These are phyloP conservation scores for Candida sanyiensis DNA, from an alignment of 805 yeast genomes.

Conservation along the genomic window DNA sequence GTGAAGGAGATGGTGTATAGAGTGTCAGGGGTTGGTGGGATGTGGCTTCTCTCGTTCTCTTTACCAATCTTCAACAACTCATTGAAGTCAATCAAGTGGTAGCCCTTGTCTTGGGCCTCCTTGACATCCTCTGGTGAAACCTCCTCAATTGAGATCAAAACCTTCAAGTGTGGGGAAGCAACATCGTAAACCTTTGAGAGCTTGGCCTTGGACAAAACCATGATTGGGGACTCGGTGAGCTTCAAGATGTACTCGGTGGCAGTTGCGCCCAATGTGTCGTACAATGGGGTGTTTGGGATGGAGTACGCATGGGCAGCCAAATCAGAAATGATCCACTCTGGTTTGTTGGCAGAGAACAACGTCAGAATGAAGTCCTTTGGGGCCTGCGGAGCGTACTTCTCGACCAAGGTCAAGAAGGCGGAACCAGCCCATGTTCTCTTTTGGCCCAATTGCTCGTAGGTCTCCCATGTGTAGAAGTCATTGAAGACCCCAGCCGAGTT, in stretches of 20 bases:
- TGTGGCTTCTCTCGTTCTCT: conserved; percentile 35
- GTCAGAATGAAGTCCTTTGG: conserved; percentile 45
- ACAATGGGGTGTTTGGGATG: conserved; percentile 47
- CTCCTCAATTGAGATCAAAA: conserved; percentile 52
- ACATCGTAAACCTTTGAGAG: conserved; percentile 42
- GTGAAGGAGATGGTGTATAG: conserved; percentile 64
- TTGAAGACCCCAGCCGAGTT: conserved; percentile 33
- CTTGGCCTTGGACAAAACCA: conserved; percentile 49
- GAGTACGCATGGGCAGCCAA: conserved; percentile 59
- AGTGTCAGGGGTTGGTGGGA: conserved; percentile 47
- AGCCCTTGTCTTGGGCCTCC: conserved; percentile 25
- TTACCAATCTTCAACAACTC: conserved; percentile 36
- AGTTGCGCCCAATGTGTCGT: conserved; percentile 53
- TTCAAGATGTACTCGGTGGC: conserved; percentile 59
- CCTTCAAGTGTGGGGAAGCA: conserved; percentile 41
- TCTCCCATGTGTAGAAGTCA: conserved; percentile 37
- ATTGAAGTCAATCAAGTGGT: conserved; percentile 30
- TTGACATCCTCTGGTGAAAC: conserved; percentile 27
- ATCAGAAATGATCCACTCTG: conserved; percentile 68
- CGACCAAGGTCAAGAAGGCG: conserved; percentile 44
- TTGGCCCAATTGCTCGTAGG: conserved; percentile 37
- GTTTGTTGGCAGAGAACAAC: conserved; percentile 50
- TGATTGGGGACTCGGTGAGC: conserved; percentile 56
- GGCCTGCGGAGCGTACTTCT: conserved; percentile 30
- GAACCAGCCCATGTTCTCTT: conserved; percentile 47